Evolutionary conservation across 106 monocot species (phyloP).

Genomic region (Dendrobium catenatum): DNA sequence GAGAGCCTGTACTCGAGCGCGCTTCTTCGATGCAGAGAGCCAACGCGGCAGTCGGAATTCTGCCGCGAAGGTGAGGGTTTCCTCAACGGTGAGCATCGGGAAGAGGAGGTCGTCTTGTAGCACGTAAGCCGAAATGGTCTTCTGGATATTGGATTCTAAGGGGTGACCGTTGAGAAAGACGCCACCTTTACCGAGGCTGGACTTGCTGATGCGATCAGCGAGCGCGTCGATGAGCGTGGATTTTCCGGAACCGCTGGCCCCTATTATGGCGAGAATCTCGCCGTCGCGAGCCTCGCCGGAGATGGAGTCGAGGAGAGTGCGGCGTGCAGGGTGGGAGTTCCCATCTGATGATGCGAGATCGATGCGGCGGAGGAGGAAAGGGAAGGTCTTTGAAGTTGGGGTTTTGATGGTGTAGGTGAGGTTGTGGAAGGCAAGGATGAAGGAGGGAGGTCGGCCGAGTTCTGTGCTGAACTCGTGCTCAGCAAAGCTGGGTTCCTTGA

Average conservation of each 20-base stretch:
- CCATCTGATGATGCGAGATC: background rate
- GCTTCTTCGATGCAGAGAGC: conserved; percentile 18
- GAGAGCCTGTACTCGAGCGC: conserved; percentile 27
- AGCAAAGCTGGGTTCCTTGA: too few species aligned
- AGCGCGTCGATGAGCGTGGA: conserved; percentile 83
- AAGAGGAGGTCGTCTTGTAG: conserved; percentile 51
- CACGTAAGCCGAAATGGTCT: conserved; percentile 66
- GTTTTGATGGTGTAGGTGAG: conserved; percentile 58
- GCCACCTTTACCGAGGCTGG: conserved; percentile 32
- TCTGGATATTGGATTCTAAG: conserved; percentile 28
- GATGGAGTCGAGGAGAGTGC: conserved; percentile 39
- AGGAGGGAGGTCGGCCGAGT: conserved; percentile 12
- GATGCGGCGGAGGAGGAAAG: conserved; percentile 7
- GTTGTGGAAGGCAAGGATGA: conserved; percentile 58
- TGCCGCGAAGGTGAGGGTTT: conserved; percentile 44
- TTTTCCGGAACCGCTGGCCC: conserved; percentile 77
- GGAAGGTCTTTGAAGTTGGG: background rate
- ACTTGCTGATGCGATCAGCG: conserved; percentile 42
- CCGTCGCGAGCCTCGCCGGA: conserved; percentile 73
- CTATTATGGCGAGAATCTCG: conserved; percentile 71
- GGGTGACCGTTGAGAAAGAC: conserved; percentile 57
- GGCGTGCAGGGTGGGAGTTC: conserved; percentile 11
- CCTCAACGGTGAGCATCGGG: conserved; percentile 63
- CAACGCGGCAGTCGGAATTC: conserved; percentile 42
- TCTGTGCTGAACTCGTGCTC: background rate